Conservation (phyloP, 2,329 filamentous ascomycete species). For the Trichoderma sp. region DNA sequence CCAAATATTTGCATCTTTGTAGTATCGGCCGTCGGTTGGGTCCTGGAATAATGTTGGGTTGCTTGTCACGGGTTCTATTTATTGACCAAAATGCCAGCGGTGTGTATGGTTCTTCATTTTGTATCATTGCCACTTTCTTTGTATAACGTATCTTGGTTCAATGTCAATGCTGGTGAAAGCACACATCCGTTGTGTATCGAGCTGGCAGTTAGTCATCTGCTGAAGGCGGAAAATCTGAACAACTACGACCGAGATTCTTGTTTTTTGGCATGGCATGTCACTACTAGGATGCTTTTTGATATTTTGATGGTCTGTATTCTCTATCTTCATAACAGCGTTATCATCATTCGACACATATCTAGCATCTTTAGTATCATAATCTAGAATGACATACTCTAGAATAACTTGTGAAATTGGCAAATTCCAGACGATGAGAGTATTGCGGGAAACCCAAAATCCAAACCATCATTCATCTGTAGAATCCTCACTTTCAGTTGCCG, state of each 20-base stretch:
- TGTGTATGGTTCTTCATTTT: background rate
- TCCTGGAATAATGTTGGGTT: background rate
- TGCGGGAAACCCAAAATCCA: background rate
- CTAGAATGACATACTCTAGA: background rate
- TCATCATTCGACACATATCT: background rate
- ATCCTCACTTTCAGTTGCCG: background rate
- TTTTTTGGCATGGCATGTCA: too few relatives aligned
- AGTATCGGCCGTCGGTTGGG: background rate
- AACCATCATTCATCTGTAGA: background rate
- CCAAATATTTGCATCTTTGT: background rate
- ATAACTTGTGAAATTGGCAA: background rate
- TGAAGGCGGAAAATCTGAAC: background rate
- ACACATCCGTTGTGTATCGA: too few relatives aligned
- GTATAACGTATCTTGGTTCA: background rate
- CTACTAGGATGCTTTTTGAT: background rate
- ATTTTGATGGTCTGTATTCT: background rate
- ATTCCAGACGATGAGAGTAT: background rate
- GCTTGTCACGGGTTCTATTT: background rate
- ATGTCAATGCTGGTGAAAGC: too few relatives aligned
- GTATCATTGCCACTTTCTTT: too few relatives aligned
- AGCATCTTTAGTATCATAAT: background rate
- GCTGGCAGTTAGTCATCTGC: too few relatives aligned
- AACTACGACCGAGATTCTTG: background rate
- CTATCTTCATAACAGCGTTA: background rate
- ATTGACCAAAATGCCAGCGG: background rate